Percentiles rank a stretch among this genome's conserved stretches.
These are phyloP conservation scores for Arthrobotrys pseudoclavata DNA, from an alignment of 2,329 filamentous ascomycete genomes.

Conservation along the genomic window DNA sequence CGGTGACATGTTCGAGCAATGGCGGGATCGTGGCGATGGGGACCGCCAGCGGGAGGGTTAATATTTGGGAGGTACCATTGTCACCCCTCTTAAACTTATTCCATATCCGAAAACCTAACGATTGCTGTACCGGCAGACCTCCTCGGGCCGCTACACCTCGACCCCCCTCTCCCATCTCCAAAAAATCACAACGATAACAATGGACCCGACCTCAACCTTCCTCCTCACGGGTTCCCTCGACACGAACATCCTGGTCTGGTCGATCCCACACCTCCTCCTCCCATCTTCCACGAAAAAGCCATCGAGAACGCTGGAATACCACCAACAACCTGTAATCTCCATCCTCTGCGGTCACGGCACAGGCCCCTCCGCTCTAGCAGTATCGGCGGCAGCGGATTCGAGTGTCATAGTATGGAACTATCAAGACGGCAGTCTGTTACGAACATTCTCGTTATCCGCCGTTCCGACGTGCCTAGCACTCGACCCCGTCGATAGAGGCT, in stretches of 20 bases:
- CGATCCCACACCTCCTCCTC: constrained; percentile 79
- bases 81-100: background rate
- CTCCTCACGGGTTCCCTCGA: constrained; percentile 85
- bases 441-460: constrained; percentile 84
- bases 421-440: constrained; percentile 79
- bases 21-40: constrained; percentile 75
- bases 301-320: constrained; percentile 80
- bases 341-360: constrained; percentile 67
- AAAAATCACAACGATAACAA: constrained; percentile 80
- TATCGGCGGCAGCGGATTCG: constrained; percentile 87
- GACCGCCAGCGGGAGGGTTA: constrained; percentile 85
- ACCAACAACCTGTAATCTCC: constrained; percentile 79
- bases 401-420: constrained; percentile 96
- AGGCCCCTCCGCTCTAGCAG: constrained; percentile 77
- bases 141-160: constrained; percentile 80
- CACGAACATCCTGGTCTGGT: constrained; percentile 93
- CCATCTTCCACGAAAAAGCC: constrained; percentile 75
- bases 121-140: constrained; percentile 70
- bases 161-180: constrained; percentile 85
- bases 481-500: constrained; percentile 85
- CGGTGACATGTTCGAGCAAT: constrained; percentile 80
- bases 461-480: constrained; percentile 79
- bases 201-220: constrained; percentile 78
- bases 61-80: constrained; percentile 85
- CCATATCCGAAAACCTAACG: constrained; percentile 36